Evolutionary conservation across 164 flowering plant species (phyloP).

Genomic region (Vitis amurensis): DNA sequence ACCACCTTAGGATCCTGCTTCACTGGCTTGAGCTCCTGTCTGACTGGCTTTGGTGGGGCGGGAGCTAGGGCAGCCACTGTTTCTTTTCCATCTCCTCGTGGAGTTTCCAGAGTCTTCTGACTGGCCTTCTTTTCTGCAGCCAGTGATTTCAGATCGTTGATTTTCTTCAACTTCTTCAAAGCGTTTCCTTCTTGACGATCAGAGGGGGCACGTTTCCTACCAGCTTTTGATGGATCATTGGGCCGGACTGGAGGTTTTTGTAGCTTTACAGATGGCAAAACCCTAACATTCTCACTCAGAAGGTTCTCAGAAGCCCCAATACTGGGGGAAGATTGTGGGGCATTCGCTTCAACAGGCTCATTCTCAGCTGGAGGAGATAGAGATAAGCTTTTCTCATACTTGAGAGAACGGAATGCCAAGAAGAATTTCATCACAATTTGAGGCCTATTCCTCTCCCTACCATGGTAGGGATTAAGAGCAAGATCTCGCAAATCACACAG

Average conservation of each 20-base stretch:
- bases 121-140: slow-evolving; percentile 51
- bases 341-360: slow-evolving; percentile 29
- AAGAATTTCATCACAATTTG: slow-evolving; percentile 39
- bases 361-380: slow-evolving; percentile 38
- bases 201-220: slow-evolving; percentile 70
- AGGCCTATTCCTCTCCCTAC: slow-evolving; percentile 41
- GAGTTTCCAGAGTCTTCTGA: slow-evolving; percentile 39
- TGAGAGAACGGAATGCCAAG: slow-evolving; percentile 71
- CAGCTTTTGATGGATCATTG: slow-evolving; percentile 72
- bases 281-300: slow-evolving; percentile 30
- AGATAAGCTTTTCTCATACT: slow-evolving; percentile 75
- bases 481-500: slow-evolving; percentile 59
- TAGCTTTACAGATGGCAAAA: slow-evolving; percentile 29
- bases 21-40: slow-evolving; percentile 9
- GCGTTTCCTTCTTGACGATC: slow-evolving; percentile 74
- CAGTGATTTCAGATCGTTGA: slow-evolving; percentile 47
- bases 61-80: neutral
- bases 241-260: slow-evolving; percentile 40
- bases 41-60: slow-evolving; percentile 22
- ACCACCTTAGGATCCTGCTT: too few species aligned
- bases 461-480: slow-evolving; percentile 82
- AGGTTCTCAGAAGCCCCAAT: slow-evolving; percentile 19
- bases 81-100: slow-evolving; percentile 35
- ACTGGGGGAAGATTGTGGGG: slow-evolving; percentile 25
- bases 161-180: slow-evolving; percentile 64